These are phyloP conservation scores for Lepidium sativum DNA, from an alignment of 345 rosid species.

Conservation along the genomic window DNA sequence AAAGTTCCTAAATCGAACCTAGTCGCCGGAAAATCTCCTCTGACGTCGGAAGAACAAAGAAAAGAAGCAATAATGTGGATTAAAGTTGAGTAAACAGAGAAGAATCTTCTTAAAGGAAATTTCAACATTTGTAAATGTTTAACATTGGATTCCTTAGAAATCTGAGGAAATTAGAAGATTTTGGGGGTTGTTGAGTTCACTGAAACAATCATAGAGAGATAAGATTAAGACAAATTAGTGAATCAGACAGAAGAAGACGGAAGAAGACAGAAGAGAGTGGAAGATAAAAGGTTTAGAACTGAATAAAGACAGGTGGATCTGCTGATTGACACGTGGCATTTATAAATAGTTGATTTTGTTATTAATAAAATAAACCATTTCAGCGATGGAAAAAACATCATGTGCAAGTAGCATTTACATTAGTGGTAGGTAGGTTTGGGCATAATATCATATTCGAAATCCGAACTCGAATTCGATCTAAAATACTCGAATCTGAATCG, in stretches of 20 bases:
- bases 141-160: constrained; percentile 25
- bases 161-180: constrained; percentile 8
- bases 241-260: constrained; percentile 22
- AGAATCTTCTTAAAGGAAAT: constrained; percentile 18
- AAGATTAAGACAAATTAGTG: constrained; percentile 14
- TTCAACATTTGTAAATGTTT: constrained; percentile 35
- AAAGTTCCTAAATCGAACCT: constrained; percentile 79
- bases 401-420: too few relatives aligned
- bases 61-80: constrained; percentile 23
- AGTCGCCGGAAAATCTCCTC: constrained; percentile 23
- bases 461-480: too few relatives aligned
- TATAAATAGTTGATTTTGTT: constrained; percentile 30
- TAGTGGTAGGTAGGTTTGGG: too few relatives aligned
- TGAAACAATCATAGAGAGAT: constrained; percentile 20
- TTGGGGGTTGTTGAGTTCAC: constrained; percentile 21
- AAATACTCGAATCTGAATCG: too few relatives aligned
- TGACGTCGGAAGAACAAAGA: constrained; percentile 31
- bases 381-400: constrained; percentile 12
- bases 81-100: constrained; percentile 10
- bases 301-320: constrained; percentile 52
- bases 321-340: constrained; percentile 43
- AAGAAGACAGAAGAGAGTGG: constrained; percentile 20
- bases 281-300: constrained; percentile 27
- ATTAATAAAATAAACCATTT: not conserved
- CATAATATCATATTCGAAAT: too few relatives aligned